These are phyloP conservation scores for Microthlaspi erraticum DNA, from an alignment of 345 rosid genomes.

Conservation along the genomic window DNA sequence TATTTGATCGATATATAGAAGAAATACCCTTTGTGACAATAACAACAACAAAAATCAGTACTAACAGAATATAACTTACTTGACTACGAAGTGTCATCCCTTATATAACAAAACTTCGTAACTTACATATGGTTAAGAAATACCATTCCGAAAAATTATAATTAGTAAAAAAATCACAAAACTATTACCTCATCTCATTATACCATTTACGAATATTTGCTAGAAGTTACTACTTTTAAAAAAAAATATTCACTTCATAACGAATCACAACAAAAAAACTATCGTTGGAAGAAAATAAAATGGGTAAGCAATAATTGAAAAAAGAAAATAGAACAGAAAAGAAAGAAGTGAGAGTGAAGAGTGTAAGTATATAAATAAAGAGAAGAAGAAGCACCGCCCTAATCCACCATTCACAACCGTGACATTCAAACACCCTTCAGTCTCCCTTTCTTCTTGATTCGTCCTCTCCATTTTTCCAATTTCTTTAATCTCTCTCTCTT, in stretches of 20 bases:
- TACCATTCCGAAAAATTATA: no score
- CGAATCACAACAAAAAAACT: background rate
- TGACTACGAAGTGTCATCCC: no score
- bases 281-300: background rate
- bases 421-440: conserved; percentile 45
- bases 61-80: no score
- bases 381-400: conserved; percentile 50
- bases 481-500: conserved; percentile 40
- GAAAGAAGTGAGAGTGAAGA: conserved; percentile 25
- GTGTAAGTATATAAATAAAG: conserved; percentile 28
- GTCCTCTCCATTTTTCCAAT: conserved; percentile 42
- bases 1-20: background rate
- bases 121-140: no score
- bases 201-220: no score
- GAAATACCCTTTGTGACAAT: background rate
- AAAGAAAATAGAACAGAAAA: background rate
- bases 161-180: no score
- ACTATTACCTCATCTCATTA: no score
- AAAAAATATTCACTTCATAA: background rate
- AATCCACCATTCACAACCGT: conserved; percentile 48
- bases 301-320: background rate
- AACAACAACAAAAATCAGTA: background rate
- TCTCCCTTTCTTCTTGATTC: conserved; percentile 47
- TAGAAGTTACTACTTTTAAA: background rate
- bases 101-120: no score